Evolutionary conservation across 1,284 basidiomycete genomes (phyloP).

Genomic region (Sporisorium reilianum): DNA sequence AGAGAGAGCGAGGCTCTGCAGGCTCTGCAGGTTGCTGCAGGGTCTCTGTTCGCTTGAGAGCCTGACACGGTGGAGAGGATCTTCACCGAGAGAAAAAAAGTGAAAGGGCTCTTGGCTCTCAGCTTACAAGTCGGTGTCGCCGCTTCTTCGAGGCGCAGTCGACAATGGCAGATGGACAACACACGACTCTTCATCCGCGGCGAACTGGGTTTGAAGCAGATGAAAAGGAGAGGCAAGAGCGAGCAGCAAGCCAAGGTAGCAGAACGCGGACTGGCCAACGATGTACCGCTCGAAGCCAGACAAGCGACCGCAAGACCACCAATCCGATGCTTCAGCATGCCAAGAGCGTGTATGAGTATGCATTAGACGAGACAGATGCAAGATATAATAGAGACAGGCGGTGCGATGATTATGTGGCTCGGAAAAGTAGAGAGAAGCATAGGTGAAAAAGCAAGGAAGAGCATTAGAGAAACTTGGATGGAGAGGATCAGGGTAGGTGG

Average conservation of each 20-base stretch:
- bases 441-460: background rate
- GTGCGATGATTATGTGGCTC: background rate
- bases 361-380: conserved; percentile 21
- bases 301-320: background rate
- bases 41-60: conserved; percentile 9
- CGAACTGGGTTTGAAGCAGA: background rate
- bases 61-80: background rate
- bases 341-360: background rate
- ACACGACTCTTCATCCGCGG: background rate
- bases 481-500: background rate
- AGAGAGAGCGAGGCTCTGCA: background rate
- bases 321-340: too few relatives aligned
- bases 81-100: background rate
- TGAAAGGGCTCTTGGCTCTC: background rate
- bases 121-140: background rate
- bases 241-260: background rate
- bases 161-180: background rate
- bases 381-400: background rate
- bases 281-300: background rate
- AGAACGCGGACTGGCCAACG: background rate
- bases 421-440: background rate
- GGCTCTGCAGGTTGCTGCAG: conserved; percentile 19
- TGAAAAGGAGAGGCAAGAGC: background rate
- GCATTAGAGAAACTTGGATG: background rate
- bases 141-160: background rate